Evolutionary conservation across 2,329 filamentous ascomycete species (phyloP), one percentile per base, ranked within the genome.

Genomic region (Camillea tinctor): DNA sequence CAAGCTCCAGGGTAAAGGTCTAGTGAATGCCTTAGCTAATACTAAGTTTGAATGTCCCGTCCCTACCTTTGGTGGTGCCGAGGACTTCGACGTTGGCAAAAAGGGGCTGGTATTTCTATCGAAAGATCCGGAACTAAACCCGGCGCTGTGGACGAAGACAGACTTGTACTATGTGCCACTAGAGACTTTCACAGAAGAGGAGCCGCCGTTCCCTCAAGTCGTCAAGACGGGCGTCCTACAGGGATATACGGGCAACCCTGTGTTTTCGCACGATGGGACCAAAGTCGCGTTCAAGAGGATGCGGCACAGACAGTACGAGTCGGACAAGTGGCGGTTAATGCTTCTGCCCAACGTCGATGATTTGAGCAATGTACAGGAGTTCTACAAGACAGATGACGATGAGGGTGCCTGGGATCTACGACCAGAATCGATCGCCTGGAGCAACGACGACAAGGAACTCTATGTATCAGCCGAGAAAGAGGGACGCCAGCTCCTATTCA

Each of bases 261-360:
- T 84, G 0, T 96, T 96, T 75, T 93, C 91, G 2, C 86, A 86
- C 3, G 83, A 89, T 68, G 91, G 91, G 9, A 84, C 81, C 40
- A 83, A 84, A 61, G 79, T 94, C 23, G 91, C 86, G 1, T 97
- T 96, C 72, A 81, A 91, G 26, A 86, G 90, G 62, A 96, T 96
- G 93, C 83, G 84, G 64, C 83, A 83, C 58, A 81, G 85, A 55
- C 86, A 89, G 60, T 96, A 97, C 72, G 93, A 97, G 74, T 85
- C 89, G 17, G 92, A 97, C 77, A 90, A 90, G 73, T 83, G 88
- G 51, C 83, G 87, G 51, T 77, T 92, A 3, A 76, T 93, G 63
- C 76, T 92, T 2, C 73, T 91, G 6, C 82, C 85, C 1, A 82
- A 91, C 66, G 77, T 91, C 54, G 73, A 73, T 15, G 81, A 87